A percentile compares a stretch with the other conserved stretches of the same genome.
Conservation (phyloP, 805 yeast genomes). For the Zygosaccharomyces rouxii region DNA sequence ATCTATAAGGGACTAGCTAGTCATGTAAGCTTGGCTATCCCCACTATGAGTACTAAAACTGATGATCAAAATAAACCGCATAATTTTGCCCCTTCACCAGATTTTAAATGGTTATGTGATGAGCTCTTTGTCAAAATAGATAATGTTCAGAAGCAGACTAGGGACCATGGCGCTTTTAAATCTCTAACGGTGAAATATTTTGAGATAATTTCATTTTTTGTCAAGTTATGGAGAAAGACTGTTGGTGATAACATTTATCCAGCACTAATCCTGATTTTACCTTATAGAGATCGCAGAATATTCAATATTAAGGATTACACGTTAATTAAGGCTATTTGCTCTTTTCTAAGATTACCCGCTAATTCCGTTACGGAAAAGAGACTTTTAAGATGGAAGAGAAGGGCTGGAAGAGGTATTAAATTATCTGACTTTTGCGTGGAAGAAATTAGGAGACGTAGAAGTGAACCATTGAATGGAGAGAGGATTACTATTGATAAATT, state of each 20-base stretch:
- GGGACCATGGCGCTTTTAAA: slow-evolving; percentile 13
- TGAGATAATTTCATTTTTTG: slow-evolving; percentile 38
- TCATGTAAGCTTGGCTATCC: neutral
- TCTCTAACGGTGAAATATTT: slow-evolving; percentile 22
- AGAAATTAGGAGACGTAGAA: slow-evolving; percentile 41
- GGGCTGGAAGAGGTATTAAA: slow-evolving; percentile 41
- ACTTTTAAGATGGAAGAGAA: slow-evolving; percentile 45
- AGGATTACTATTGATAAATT: slow-evolving; percentile 45
- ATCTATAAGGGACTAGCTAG: neutral
- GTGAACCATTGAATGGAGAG: slow-evolving; percentile 42
- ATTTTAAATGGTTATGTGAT: slow-evolving; percentile 37
- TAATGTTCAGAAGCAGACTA: slow-evolving; percentile 16
- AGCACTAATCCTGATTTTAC: slow-evolving; percentile 55
- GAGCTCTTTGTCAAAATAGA: slow-evolving; percentile 32
- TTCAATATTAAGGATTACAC: slow-evolving; percentile 63
- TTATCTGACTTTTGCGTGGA: slow-evolving; percentile 48
- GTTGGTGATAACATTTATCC: slow-evolving; percentile 68
- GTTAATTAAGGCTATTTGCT: slow-evolving; percentile 47
- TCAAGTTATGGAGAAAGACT: slow-evolving; percentile 46
- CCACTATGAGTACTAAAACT: neutral
- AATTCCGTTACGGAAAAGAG: slow-evolving; percentile 56
- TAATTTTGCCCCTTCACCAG: slow-evolving; percentile 37
- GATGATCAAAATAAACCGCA: slow-evolving; percentile 16
- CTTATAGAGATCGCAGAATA: slow-evolving; percentile 57
- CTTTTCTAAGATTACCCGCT: slow-evolving; percentile 54